Evolutionary conservation across 192 early-diverging fungal genomes (phyloP), one percentile per base, ranked within the genome.

Genomic region (Entomortierella parvispora): DNA sequence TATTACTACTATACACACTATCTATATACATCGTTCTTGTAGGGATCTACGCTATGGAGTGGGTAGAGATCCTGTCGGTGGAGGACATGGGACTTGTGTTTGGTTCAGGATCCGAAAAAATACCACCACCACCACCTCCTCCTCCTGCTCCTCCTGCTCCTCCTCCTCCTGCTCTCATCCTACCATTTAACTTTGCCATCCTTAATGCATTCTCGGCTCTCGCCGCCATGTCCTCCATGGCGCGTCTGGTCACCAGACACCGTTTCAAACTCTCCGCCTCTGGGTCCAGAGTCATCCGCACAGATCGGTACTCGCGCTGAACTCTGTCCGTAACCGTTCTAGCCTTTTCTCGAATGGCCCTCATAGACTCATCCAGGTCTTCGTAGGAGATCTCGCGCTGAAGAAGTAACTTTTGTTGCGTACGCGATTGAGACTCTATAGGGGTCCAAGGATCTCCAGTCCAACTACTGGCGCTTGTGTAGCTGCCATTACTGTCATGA

Each of bases 321-420:
- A 68, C 50, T 25, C 65, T 20, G 0, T 77, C 74, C 65, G 62
- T 68, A 11, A 68, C 74, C 8, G 20, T 18, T 18, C 47, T n/a
- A 0, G 37, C 11, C 26, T 51, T 68, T 0, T 29, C 61, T 0
- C 74, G 74, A 3, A 46, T 58, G 1, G 44, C 42, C 48, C 68
- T 58, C 28, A 58, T 46, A 3, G 55, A 6, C 29, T 77, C 60
- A 20, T 77, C 55, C 48, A 77, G 7, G 12, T 65, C 66, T 8
- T 68, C 74, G 2, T 68, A 55, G 5, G 54, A 58, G 20, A 58
- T 63, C 0, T 54, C 74, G 0, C 61, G 51, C 34, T 77, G 74
- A 2, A 77, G 66, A 25, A 46, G 25, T 1, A 77, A 49, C 25
- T 77, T 77, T 53, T 77, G 74, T 47, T 77, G 74, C 4, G 74